Conservation (phyloP, 1,139 yeast genomes). For the Saccharomyces uvarum region DNA sequence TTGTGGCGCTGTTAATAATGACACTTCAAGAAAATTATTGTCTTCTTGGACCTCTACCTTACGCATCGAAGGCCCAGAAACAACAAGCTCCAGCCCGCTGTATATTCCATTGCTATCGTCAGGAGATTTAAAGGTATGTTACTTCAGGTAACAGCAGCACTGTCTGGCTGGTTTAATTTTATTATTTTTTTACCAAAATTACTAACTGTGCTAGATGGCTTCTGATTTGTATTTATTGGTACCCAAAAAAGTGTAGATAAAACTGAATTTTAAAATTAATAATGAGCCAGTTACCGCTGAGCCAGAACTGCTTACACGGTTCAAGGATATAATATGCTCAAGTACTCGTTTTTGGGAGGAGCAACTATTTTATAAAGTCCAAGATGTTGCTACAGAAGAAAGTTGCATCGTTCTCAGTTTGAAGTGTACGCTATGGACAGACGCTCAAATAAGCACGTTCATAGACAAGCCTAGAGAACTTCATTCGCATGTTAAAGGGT, state of each 20-base stretch:
- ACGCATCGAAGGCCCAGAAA: background rate
- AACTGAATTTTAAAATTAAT: background rate
- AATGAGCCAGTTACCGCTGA: background rate
- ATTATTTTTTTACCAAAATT: background rate
- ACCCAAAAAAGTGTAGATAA: background rate
- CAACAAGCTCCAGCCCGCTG: background rate
- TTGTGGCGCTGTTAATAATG: background rate
- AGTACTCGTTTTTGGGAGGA: slow-evolving; percentile 12
- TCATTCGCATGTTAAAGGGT: slow-evolving; percentile 5
- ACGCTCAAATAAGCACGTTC: slow-evolving; percentile 11
- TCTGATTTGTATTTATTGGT: background rate
- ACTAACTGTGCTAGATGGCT: background rate
- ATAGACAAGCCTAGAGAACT: slow-evolving; percentile 12
- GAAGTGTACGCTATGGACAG: slow-evolving; percentile 16
- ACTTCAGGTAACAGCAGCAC: background rate
- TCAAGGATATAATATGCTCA: background rate
- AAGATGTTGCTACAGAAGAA: background rate
- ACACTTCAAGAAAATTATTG: background rate
- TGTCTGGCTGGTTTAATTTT: too few species aligned
- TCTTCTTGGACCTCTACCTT: background rate
- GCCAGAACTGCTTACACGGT: background rate
- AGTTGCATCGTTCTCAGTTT: slow-evolving; percentile 6
- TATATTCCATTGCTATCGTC: background rate
- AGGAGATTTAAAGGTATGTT: background rate
- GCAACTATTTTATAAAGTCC: slow-evolving; percentile 8